Evolutionary conservation across 1,284 basidiomycete species (phyloP).

Genomic region (Ceratobasidium sp.): DNA sequence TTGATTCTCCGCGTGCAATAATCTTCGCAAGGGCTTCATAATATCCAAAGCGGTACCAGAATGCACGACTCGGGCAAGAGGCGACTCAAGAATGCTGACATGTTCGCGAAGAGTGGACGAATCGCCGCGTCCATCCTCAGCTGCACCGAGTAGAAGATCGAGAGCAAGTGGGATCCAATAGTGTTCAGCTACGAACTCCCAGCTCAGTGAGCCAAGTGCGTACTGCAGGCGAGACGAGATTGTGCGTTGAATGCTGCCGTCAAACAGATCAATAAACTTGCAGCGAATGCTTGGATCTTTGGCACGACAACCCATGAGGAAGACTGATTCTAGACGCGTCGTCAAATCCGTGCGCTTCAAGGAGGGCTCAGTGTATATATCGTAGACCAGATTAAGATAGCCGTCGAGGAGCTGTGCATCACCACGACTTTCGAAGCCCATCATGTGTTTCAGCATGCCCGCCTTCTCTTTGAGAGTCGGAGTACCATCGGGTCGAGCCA

Average conservation of each 20-base stretch:
- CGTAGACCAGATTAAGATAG: conserved; percentile 92
- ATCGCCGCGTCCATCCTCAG: conserved; percentile 62
- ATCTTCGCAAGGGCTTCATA: conserved; percentile 82
- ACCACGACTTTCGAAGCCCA: conserved; percentile 84
- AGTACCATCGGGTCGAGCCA: conserved; percentile 83
- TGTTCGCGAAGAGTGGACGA: conserved; percentile 54
- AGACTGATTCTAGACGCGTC: conserved; percentile 92
- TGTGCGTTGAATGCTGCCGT: conserved; percentile 88
- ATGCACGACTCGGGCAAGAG: conserved; percentile 51
- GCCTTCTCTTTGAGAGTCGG: conserved; percentile 98
- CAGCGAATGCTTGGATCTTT: conserved; percentile 85
- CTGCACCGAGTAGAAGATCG: conserved; percentile 87
- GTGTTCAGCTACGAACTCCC: conserved; percentile 93
- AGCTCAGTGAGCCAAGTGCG: conserved; percentile 93
- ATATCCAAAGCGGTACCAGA: conserved; percentile 68
- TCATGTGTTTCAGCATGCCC: conserved; percentile 91
- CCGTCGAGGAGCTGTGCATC: conserved; percentile 80
- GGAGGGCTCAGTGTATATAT: conserved; percentile 91
- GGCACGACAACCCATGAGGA: conserved; percentile 92
- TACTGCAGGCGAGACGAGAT: conserved; percentile 89
- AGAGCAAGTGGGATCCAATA: conserved; percentile 97
- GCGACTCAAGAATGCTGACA: conserved; percentile 49
- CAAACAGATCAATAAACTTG: conserved; percentile 92
- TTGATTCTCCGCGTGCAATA: conserved; percentile 85
- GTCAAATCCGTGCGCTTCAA: conserved; percentile 95